Conservation (phyloP, 345 rosid genomes). For the Lagerstroemia speciosa region DNA sequence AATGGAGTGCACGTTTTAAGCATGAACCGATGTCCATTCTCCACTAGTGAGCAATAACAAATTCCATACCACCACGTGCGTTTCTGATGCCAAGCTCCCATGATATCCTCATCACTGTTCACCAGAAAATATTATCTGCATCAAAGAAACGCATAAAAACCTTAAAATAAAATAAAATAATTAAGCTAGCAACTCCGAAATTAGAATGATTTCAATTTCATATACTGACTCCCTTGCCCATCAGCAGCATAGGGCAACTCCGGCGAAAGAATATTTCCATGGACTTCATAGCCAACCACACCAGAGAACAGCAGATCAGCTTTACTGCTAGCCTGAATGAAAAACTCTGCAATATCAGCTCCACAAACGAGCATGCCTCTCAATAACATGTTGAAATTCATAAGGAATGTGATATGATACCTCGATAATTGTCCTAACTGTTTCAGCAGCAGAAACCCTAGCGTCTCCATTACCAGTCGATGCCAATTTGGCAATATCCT, state of each 20-base stretch:
- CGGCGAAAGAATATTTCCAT: conserved; percentile 71
- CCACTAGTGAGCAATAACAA: too few species aligned
- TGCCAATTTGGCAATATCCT: conserved; percentile 48
- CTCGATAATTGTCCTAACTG: conserved; percentile 74
- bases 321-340: conserved; percentile 67
- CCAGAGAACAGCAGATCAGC: conserved; percentile 66
- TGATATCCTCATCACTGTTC: too few species aligned
- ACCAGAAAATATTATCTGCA: too few species aligned
- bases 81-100: too few species aligned
- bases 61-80: too few species aligned
- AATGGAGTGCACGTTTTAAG: too few species aligned
- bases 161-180: too few species aligned
- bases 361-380: conserved; percentile 12
- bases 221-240: conserved; percentile 71
- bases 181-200: too few species aligned
- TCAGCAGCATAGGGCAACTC: conserved; percentile 76
- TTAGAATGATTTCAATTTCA: neutral
- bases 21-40: too few species aligned
- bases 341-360: conserved; percentile 45
- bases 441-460: conserved; percentile 63
- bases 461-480: conserved; percentile 33
- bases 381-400: neutral
- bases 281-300: conserved; percentile 44
- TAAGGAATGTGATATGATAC: conserved; percentile 29
- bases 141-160: too few species aligned